A percentile compares a stretch with the other conserved stretches of the same genome.
phyloP scores from a whole-genome alignment of 1,139 yeast species.

The Pichia sp. region DNA sequence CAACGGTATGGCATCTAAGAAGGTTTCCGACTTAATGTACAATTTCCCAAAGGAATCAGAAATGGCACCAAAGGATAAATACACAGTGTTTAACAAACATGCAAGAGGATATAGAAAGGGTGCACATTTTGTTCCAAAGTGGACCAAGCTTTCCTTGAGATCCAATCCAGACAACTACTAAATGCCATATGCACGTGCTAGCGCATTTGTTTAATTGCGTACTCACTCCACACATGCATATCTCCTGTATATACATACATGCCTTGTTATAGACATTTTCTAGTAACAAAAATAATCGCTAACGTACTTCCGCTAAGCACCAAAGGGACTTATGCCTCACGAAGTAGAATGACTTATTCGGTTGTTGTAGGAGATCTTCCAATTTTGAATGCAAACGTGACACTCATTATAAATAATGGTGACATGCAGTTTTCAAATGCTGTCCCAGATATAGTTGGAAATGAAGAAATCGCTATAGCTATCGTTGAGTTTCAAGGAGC shows the following conservation, averaged over 20 bases:
- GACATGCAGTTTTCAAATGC: no score
- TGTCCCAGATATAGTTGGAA: conserved; percentile 69
- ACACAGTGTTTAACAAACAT: conserved; percentile 75
- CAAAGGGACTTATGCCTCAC: no score
- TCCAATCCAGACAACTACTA: conserved; percentile 62
- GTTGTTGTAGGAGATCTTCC: no score
- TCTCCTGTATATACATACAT: not conserved
- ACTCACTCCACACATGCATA: not conserved
- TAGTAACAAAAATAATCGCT: no score
- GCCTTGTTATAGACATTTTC: conserved; percentile 2
- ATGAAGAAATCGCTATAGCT: conserved; percentile 57
- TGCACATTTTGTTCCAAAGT: conserved; percentile 78
- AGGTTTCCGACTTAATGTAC: conserved; percentile 45
- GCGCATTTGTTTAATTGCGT: not conserved
- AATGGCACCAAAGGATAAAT: conserved; percentile 78
- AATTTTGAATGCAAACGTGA: no score
- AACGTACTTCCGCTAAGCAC: no score
- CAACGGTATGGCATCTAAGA: conserved; percentile 41
- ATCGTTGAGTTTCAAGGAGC: conserved; percentile 45
- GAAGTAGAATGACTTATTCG: no score
- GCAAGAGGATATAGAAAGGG: conserved; percentile 79
- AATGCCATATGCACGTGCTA: no score
- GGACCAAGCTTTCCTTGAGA: conserved; percentile 83
- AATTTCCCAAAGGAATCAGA: conserved; percentile 72
- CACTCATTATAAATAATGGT: no score